Evolutionary conservation across 805 yeast genomes (phyloP), one percentile per base, ranked within the genome.

Genomic region (Cyberlindnera americana): DNA sequence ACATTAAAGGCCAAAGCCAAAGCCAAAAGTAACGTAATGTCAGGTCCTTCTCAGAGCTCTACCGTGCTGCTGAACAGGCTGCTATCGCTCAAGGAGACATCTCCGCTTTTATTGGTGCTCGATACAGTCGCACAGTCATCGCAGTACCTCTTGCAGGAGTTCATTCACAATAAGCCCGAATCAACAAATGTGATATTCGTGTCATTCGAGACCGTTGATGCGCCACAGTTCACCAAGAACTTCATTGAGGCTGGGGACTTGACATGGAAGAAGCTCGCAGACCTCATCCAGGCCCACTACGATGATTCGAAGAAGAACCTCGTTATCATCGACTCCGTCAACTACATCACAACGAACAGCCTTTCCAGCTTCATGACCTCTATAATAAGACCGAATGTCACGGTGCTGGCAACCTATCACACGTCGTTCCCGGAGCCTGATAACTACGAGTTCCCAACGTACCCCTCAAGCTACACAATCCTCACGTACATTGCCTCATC

Each of bases 51-150:
- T 4, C 69, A 67, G 31, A 66, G 63, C 42, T 64, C 72, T 29
- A 46, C 72, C n/a, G 81, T 83, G 23, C 65, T 89, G 6, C 66
- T 90, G 40, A 77, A 72, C 33, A 65, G 98, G 43, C 65, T 87
- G 6, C 60, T 93, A 3, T 62, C 79, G 3, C 63, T 86, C 37
- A 84, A 81, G 48, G 98, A 93, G 53, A 61, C 61, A 17, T 74
- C 91, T 0, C 95, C 95, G 0, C 75, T 91, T 39, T 59, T 87
- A 3, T 67, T 91, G 5, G 66, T 83, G 4, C 55, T 75, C 8
- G 98, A 93, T 57, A 71, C 84, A 1, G 61, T 88, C 9, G 66
- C 73, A 0, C 96, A 90, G 58, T 76, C 93, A 0, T 77, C 88
- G 0, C 50, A 63, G 22, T 52, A 65, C 33, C 59, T 90, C 11